Base-by-base conservation (phyloP, 169 alveolate genomes). In the Eimeria tenella region DNA sequence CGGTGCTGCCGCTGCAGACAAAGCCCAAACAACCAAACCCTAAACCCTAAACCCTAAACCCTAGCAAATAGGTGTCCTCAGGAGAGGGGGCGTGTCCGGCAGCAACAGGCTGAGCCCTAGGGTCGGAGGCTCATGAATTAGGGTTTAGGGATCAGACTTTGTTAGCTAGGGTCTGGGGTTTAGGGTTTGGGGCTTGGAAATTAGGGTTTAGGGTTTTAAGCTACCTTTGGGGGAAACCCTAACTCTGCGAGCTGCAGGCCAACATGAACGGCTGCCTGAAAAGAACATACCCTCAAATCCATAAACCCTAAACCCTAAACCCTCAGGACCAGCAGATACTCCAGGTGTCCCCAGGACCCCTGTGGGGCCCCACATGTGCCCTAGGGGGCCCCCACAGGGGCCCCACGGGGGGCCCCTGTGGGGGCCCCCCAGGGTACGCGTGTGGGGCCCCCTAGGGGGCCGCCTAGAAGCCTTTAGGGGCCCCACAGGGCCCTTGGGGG, bases 41-140 rank as follows among this genome's bases (percentile, higher is more conserved):
- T 63, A 63, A 63, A 63, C 60, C 68, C 62, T n/a, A 49, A 31
- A 86, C 70, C 75, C 95, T 95, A 83, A 42, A 73, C 50, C 56
- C 53, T 13, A 4, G 25, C 31, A 0, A 58, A 17, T 17, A 17
- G 11, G 68, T 58, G 2, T 58, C 0, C 68, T 58, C 21, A 58
- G 21, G 68, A 31, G 2, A 31, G 2, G 42, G 42, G 42, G 42
- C 42, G 42, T 31, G 42, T 31, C 42, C 42, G 42, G 42, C 42
- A 31, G 42, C 42, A 31, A 31, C 42, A 31, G 42, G 42, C 42
- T 31, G 42, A 31, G 42, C 42, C 4, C 42, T 31, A 31, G 42
- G 42, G 42, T 31, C 42, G 42, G 2, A 2, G 42, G 42, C 0
- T 31, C 42, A 31, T 1, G 42, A 31, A 31, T 2, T 31, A 8